Evolutionary conservation across 768 basidiomycete genomes (phyloP), one percentile per base, ranked within the genome.

Genomic region (Mycena epipterygia): DNA sequence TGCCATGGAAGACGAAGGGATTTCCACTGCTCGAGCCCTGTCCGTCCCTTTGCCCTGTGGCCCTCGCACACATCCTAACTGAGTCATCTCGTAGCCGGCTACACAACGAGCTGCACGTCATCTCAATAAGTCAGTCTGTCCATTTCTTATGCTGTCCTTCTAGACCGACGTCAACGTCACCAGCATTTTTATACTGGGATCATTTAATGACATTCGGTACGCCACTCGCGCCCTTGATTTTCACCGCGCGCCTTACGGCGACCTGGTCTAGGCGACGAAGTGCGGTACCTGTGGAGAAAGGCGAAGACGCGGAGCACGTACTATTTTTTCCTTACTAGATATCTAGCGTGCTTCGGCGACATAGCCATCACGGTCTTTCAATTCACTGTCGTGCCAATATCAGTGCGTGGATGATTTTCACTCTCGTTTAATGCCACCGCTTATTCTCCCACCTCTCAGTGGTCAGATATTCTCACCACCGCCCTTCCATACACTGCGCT

Each of bases 91-190:
- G 16, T 51, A 59, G 65, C 12, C 55, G 56, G 14, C 55, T 67
- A 29, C 65, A 67, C n/a, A 59, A 67, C 27, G 55, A 58, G 46
- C 56, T 67, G 0, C 37, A 67, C n/a, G 29, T 67, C 4, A 57
- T 67, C 27, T 59, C 65, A 14, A 67, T 67, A 51, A 67, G 65
- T 67, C 12, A 67, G 65, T 67, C 12, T 1, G 65, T 49, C 1
- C n/a, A 59, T 42, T 52, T 1, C n/a, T 5, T 46, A 2, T 37
- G 21, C 30, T 30, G 2, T 27, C 17, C 46, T 48, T 7, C 13
- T 30, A 32, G 5, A 4, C 5, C n/a, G 23, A 61, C 44, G 14
- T 61, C 42, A 16, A 3, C 42, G 9, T 19, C 21, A 25, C 19
- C 16, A 56, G 51, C 42, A 0, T 49, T 71, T 32, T 17, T 71